Percentiles rank a stretch among this genome's conserved stretches.
Conservation (phyloP, 371 early-diverging fungal species). For the Mucor racemosus region DNA sequence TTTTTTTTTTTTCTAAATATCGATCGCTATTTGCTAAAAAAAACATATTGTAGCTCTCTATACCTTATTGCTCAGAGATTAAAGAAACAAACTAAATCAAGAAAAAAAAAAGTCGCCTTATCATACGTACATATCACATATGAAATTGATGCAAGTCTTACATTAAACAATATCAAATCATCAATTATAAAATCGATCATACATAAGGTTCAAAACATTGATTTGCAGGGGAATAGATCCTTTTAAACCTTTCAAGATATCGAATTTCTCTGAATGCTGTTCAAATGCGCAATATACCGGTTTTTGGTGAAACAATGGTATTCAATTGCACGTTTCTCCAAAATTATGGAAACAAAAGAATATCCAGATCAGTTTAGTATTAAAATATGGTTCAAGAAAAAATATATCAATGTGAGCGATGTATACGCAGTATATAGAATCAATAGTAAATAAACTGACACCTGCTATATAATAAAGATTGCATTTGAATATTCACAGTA, state of each 20-base stretch:
- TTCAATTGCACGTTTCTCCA: background rate
- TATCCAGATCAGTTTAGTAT: no score
- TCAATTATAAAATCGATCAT: no score
- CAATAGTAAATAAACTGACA: no score
- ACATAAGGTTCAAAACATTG: background rate
- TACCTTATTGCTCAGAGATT: background rate
- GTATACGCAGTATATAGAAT: no score
- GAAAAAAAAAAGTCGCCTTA: background rate
- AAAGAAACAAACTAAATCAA: background rate
- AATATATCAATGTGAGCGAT: no score
- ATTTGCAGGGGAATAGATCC: background rate
- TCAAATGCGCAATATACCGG: background rate
- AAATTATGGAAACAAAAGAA: background rate
- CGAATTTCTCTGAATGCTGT: background rate
- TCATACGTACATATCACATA: background rate
- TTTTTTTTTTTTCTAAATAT: background rate
- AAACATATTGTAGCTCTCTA: no score
- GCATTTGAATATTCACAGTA: no score
- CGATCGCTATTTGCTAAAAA: background rate
- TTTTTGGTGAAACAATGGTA: constrained; percentile 1
- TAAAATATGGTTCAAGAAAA: no score
- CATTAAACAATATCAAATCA: background rate
- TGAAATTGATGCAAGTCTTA: background rate
- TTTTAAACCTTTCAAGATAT: background rate
- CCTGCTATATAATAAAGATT: no score